A percentile compares a stretch with the other conserved stretches of the same genome.
Conservation (phyloP, 805 yeast genomes). For the Kockiozyma suomiensis region DNA sequence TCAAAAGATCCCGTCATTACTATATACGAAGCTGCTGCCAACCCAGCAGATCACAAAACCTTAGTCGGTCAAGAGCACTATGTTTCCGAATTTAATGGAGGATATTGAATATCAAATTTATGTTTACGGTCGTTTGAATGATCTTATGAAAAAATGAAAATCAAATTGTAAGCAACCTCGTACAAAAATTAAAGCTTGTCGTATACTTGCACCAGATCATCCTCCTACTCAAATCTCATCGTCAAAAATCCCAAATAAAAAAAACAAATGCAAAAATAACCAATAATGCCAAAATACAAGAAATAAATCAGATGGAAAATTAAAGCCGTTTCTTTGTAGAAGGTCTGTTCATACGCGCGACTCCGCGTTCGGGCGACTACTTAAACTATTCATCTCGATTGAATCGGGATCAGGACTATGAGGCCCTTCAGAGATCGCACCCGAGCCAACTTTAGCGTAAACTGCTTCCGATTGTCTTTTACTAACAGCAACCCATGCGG, state of each 20-base stretch:
- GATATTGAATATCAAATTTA: neutral
- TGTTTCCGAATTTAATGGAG: slow-evolving; percentile 16
- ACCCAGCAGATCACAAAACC: slow-evolving; percentile 81
- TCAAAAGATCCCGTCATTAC: slow-evolving; percentile 72
- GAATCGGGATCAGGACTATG: slow-evolving; percentile 8
- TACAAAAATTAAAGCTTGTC: too few relatives aligned
- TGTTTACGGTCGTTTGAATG: too few relatives aligned
- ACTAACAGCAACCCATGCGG: slow-evolving; percentile 58
- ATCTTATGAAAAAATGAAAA: too few relatives aligned
- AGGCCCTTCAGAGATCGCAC: slow-evolving; percentile 13
- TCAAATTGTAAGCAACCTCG: too few relatives aligned
- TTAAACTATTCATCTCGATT: slow-evolving; percentile 10
- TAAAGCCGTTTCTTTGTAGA: too few relatives aligned
- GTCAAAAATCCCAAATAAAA: too few relatives aligned
- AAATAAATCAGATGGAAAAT: too few relatives aligned
- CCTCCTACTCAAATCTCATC: too few relatives aligned
- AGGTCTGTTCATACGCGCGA: neutral
- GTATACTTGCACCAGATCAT: too few relatives aligned
- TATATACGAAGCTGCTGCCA: slow-evolving; percentile 87
- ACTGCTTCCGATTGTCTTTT: slow-evolving; percentile 40
- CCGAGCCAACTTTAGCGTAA: slow-evolving; percentile 30
- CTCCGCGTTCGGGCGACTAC: neutral
- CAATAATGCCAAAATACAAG: too few relatives aligned
- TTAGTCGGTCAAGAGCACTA: slow-evolving; percentile 23
- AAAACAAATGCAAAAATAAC: too few relatives aligned